Percentiles rank a stretch among this genome's conserved stretches.
phyloP scores from a whole-genome alignment of 306 rosid genomes.

The Alnus rubra region DNA sequence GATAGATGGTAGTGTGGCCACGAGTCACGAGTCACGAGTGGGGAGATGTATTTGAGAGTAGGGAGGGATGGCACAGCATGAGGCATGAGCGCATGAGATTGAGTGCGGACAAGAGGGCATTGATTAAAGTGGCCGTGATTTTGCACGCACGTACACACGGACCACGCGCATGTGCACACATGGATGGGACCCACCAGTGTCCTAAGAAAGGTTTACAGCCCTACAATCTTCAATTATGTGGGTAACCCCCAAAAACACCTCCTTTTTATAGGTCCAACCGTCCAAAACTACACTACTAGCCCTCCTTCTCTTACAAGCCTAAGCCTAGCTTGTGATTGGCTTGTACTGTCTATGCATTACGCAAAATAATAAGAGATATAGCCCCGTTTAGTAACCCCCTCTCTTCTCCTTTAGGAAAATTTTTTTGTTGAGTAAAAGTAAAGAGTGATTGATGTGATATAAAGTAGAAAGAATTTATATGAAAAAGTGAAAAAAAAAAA shows the following conservation, averaged over 20 bases:
- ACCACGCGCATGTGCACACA: conserved; percentile 57
- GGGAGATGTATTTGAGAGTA: background rate
- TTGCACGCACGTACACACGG: conserved; percentile 41
- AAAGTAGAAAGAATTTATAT: too few species aligned
- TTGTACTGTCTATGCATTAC: background rate
- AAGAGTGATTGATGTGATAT: too few species aligned
- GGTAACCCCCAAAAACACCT: background rate
- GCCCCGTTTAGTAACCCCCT: too few species aligned
- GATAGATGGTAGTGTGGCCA: background rate
- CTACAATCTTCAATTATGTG: conserved; percentile 31
- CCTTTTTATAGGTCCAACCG: background rate
- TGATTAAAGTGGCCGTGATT: conserved; percentile 19
- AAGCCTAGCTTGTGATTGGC: background rate
- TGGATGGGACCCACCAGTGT: conserved; percentile 53
- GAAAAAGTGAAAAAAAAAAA: too few species aligned
- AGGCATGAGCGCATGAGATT: background rate
- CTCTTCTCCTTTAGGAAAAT: too few species aligned
- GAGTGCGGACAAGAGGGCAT: background rate
- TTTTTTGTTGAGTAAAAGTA: too few species aligned
- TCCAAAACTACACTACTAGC: conserved; percentile 8
- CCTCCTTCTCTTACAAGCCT: conserved; percentile 24
- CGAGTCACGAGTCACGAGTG: background rate
- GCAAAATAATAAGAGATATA: too few species aligned
- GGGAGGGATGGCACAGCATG: background rate
- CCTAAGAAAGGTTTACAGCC: conserved; percentile 43